Conservation (phyloP, 1,284 basidiomycete species). For the Malassezia arunalokei region DNA sequence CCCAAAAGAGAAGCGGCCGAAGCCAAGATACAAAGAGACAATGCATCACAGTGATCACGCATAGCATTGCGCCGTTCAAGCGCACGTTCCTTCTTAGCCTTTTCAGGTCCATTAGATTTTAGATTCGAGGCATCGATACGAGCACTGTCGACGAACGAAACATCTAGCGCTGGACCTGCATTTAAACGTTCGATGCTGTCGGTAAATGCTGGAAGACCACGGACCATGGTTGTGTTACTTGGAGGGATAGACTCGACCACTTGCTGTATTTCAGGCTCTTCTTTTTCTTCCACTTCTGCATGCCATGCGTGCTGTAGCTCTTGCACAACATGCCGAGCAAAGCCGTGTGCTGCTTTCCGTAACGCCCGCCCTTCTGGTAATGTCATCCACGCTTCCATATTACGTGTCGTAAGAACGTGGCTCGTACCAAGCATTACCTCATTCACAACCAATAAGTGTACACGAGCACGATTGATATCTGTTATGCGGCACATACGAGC, state of each 20-base stretch:
- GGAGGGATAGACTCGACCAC: neutral
- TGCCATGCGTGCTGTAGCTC: conserved; percentile 20
- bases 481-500: neutral
- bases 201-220: neutral
- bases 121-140: neutral
- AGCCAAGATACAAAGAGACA: conserved; percentile 22
- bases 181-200: neutral
- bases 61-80: neutral
- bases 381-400: neutral
- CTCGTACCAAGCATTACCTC: conserved; percentile 23
- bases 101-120: neutral
- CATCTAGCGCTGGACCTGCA: conserved; percentile 1
- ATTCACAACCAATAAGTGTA: conserved; percentile 18
- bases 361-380: conserved; percentile 9
- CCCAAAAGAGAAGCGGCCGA: conserved; percentile 28
- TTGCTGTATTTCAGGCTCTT: conserved; percentile 1
- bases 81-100: neutral
- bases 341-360: conserved; percentile 23
- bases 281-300: conserved; percentile 22
- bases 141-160: conserved; percentile 3
- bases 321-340: conserved; percentile 19
- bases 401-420: conserved; percentile 17
- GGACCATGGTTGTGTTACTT: no score
- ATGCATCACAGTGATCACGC: conserved; percentile 4
- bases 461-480: neutral